Percentiles rank a stretch among this genome's conserved stretches.
These are phyloP conservation scores for Cystoderma amianthinum DNA, from an alignment of 768 basidiomycete species.

Conservation along the genomic window DNA sequence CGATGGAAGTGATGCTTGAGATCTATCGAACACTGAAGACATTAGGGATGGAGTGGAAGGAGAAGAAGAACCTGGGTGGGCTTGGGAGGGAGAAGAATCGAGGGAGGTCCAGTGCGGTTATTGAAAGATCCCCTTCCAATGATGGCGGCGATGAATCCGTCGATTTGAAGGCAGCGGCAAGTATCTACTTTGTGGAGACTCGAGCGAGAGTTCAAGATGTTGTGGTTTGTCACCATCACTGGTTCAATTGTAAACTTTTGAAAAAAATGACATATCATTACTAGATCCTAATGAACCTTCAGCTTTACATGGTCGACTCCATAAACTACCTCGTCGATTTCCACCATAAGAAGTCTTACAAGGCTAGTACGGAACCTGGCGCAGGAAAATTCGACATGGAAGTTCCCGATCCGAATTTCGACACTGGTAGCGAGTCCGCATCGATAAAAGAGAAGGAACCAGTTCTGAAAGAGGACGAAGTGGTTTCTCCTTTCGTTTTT, in stretches of 20 bases:
- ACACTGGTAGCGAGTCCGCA: conserved; percentile 44
- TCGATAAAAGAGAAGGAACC: conserved; percentile 45
- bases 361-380: conserved; percentile 57
- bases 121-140: conserved; percentile 57
- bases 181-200: conserved; percentile 92
- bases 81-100: conserved; percentile 37
- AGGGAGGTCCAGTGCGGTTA: conserved; percentile 9
- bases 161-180: conserved; percentile 62
- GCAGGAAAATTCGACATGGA: conserved; percentile 71
- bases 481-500: conserved; percentile 88
- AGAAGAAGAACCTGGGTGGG: conserved; percentile 75
- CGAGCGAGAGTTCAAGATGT: conserved; percentile 85
- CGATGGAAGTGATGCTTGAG: conserved; percentile 99
- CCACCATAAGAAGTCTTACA: conserved; percentile 93
- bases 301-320: conserved; percentile 93
- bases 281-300: conserved; percentile 94
- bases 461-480: conserved; percentile 49
- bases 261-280: conserved; percentile 4
- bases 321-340: conserved; percentile 98
- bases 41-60: conserved; percentile 95
- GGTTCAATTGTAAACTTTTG: background rate
- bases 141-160: conserved; percentile 50
- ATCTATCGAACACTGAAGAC: conserved; percentile 89
- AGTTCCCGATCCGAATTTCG: conserved; percentile 36
- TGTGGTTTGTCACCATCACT: conserved; percentile 59